Evolutionary conservation across 2,329 filamentous ascomycete genomes (phyloP).

Genomic region (Magnaporthales sp.): DNA sequence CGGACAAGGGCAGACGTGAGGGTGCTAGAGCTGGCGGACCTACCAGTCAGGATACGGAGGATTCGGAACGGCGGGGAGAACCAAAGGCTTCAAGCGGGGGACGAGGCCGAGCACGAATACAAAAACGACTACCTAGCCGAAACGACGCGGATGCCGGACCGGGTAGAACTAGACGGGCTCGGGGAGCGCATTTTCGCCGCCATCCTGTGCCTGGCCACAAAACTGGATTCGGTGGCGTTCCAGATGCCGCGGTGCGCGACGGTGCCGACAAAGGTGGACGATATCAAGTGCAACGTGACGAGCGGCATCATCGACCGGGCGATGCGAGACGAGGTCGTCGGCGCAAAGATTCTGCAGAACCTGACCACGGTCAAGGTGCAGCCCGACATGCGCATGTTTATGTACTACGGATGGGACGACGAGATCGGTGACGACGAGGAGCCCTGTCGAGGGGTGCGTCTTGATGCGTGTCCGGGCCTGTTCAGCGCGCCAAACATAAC

Average conservation of each 20-base stretch:
- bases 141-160: neutral
- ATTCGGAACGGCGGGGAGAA: neutral
- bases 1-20: constrained; percentile 1
- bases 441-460: neutral
- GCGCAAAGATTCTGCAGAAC: constrained; percentile 2
- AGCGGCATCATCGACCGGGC: constrained; percentile 5
- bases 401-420: constrained; percentile 4
- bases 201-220: constrained; percentile 2
- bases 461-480: constrained; percentile 4
- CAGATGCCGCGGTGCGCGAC: constrained; percentile 4
- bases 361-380: constrained; percentile 4
- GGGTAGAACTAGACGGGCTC: neutral
- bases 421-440: constrained; percentile 1
- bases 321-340: constrained; percentile 2
- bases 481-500: constrained; percentile 5
- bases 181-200: constrained; percentile 5
- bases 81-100: too few species aligned
- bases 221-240: constrained; percentile 4
- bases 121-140: neutral
- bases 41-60: constrained; percentile 1
- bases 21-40: constrained; percentile 2
- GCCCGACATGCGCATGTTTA: constrained; percentile 2
- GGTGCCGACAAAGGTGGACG: constrained; percentile 1
- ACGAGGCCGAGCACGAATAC: neutral
- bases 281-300: neutral